Percentiles rank a stretch among this genome's conserved stretches.
Evolutionary conservation across 768 basidiomycete genomes (phyloP).

Genomic region (Suillus cothurnatus): DNA sequence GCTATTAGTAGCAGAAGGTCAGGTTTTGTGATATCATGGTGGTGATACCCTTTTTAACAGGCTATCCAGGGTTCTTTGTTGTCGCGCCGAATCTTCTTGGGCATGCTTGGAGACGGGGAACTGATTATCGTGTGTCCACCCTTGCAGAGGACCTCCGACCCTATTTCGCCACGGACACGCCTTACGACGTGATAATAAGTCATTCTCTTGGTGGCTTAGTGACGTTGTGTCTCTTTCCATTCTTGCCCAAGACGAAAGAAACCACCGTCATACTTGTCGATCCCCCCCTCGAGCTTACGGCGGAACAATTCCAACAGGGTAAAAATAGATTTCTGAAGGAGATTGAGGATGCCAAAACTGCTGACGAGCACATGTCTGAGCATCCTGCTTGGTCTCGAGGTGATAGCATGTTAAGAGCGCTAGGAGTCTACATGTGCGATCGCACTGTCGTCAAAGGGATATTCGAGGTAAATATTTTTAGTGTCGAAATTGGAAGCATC

Average conservation of each 20-base stretch:
- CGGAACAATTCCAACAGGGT: neutral
- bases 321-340: neutral
- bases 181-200: constrained; percentile 22
- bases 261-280: neutral
- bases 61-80: constrained; percentile 18
- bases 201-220: constrained; percentile 24
- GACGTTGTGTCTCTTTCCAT: constrained; percentile 12
- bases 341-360: neutral
- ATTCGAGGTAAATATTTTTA: neutral
- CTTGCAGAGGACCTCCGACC: constrained; percentile 20
- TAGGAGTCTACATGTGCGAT: constrained; percentile 8
- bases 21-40: neutral
- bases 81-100: constrained; percentile 23
- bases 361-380: neutral
- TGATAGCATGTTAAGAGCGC: neutral
- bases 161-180: constrained; percentile 13
- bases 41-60: neutral
- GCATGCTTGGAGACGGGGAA: constrained; percentile 13
- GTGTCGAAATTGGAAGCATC: neutral
- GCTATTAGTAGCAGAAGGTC: constrained; percentile 21
- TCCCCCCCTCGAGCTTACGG: neutral
- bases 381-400: constrained; percentile 2
- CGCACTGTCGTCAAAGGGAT: neutral
- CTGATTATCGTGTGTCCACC: constrained; percentile 11
- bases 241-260: neutral